phyloP scores from a whole-genome alignment of 2,329 filamentous ascomycete genomes.

The Epichloe gansuensis region DNA sequence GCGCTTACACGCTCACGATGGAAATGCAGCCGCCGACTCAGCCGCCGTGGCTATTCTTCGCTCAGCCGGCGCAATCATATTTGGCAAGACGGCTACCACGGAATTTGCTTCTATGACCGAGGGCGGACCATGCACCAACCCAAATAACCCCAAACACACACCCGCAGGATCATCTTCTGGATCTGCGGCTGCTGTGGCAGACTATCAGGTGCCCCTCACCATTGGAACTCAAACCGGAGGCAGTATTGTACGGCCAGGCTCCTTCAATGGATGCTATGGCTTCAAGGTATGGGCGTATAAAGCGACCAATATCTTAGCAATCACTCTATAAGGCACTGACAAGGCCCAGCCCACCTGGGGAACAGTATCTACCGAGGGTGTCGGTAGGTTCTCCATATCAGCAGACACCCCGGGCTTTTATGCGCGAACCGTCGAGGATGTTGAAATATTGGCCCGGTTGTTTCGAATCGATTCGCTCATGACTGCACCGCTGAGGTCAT shows the following conservation, averaged over 20 bases:
- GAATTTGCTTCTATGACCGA: conserved; percentile 48
- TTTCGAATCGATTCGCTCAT: conserved; percentile 41
- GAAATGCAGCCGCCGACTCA: conserved; percentile 37
- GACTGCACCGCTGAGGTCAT: conserved; percentile 11
- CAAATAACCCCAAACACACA: conserved; percentile 52
- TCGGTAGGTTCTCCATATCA: conserved; percentile 44
- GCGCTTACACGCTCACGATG: conserved; percentile 33
- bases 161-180: conserved; percentile 58
- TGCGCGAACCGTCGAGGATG: conserved; percentile 43
- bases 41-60: conserved; percentile 38
- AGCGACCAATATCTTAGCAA: neutral
- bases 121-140: conserved; percentile 48
- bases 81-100: conserved; percentile 43
- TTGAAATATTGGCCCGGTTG: conserved; percentile 41
- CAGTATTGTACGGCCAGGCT: conserved; percentile 49
- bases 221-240: conserved; percentile 57
- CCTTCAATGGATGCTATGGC: conserved; percentile 52
- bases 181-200: conserved; percentile 53
- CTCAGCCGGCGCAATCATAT: conserved; percentile 41
- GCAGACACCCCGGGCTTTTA: conserved; percentile 53
- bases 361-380: conserved; percentile 48
- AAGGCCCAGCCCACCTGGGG: conserved; percentile 44
- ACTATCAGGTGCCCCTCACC: conserved; percentile 47
- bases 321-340: neutral
- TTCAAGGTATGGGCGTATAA: conserved; percentile 30